Evolutionary conservation across 1,139 yeast genomes (phyloP), one percentile per base, ranked within the genome.

Genomic region (Geotrichum siamense): DNA sequence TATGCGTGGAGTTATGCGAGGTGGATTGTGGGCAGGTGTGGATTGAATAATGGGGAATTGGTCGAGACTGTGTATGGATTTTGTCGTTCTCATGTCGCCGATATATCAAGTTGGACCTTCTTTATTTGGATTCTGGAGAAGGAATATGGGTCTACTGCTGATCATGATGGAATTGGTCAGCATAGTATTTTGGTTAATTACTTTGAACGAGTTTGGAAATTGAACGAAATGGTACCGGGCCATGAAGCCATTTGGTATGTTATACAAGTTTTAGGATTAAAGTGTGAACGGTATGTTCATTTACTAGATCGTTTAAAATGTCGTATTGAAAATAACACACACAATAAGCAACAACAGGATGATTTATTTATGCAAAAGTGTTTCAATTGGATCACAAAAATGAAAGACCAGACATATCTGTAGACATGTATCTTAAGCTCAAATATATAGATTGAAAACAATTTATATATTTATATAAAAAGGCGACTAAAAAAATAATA

Each of bases 31-130:
- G 8, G 12, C 17, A 8, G 9, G 9, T 4, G 42, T 26, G 2
- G 29, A 27, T 9, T 16, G 22, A n/a, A 5, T 41, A 30, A n/a
- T 26, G 3, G 13, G 33, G 9, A 30, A 12, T 12, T 13, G 10
- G 19, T 9, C 4, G 29, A 22, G 29, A 15, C 12, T 5, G 28
- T 28, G 20, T 29, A 38, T 17, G 3, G n/a, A 15, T 41, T 35
- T 51, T 68, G 73, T 44, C 55, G 55, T 29, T 39, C 44, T 5
- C 60, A 70, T 49, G 55, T 63, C 2, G 56, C 61, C 9, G 78
- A 74, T 48, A 58, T 64, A 4, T 70, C 78, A 0, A 64, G 71
- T 3, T 75, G 79, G 79, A 48, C 62, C 1, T 69, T 64, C 43
- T 51, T 62, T 37, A 53, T 49, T 8, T 50, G 48, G 43, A 30